Conservation (phyloP, 139 green algal species). For the Gonium pectorale region DNA sequence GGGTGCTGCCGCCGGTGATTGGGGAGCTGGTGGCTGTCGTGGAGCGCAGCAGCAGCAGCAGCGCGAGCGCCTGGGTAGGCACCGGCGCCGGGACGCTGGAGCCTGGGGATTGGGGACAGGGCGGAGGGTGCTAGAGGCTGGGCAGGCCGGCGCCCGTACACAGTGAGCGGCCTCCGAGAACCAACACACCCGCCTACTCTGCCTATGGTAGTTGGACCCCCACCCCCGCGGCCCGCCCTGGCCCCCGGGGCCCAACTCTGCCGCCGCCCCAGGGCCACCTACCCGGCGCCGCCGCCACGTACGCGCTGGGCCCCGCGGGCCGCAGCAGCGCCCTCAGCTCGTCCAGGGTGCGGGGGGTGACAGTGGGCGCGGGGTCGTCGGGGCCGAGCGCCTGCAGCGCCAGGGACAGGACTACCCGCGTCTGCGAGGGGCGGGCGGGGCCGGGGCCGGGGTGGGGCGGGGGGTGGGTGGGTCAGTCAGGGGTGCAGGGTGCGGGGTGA, state of each 20-base stretch:
- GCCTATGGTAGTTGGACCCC: neutral
- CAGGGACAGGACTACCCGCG: neutral
- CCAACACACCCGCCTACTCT: neutral
- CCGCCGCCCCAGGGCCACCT: neutral
- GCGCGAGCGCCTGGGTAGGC: constrained; percentile 13
- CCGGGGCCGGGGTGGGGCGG: neutral
- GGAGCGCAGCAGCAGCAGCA: constrained; percentile 38
- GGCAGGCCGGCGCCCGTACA: no score
- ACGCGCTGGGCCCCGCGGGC: constrained; percentile 62
- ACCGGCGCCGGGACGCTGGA: neutral
- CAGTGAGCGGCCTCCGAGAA: neutral
- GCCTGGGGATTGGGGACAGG: constrained; percentile 40
- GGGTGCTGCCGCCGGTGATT: no score
- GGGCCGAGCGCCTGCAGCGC: neutral
- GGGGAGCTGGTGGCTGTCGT: constrained; percentile 6
- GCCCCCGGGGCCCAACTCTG: neutral
- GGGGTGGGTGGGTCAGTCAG: no score
- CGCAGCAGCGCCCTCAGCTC: constrained; percentile 44
- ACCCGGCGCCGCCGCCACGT: constrained; percentile 53
- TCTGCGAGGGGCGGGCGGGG: constrained; percentile 20
- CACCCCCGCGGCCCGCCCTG: neutral
- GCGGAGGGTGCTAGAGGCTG: neutral
- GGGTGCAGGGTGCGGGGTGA: no score
- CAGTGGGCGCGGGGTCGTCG: neutral
- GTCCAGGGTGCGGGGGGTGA: neutral